Conservation (phyloP, 108 stramenopile genomes). For the Discostella pseudostelligera region DNA sequence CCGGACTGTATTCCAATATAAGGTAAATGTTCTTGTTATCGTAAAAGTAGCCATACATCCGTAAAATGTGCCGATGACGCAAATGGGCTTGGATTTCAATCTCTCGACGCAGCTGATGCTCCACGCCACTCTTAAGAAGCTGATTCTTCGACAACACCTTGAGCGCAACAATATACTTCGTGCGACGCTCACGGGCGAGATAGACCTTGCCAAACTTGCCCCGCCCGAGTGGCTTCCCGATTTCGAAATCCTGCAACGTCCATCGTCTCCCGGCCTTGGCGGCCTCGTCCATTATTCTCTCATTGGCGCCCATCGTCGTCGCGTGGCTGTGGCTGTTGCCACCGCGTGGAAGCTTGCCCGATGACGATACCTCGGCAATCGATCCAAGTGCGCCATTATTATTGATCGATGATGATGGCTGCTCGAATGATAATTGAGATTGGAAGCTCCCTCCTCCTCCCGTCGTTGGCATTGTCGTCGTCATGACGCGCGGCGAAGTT, state of each 20-base stretch:
- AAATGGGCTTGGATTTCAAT: constrained; percentile 99
- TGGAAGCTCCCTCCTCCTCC: background rate
- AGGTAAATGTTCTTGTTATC: constrained; percentile 97
- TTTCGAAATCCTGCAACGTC: constrained; percentile 96
- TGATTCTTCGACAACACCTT: constrained; percentile 97
- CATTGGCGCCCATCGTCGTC: constrained; percentile 25
- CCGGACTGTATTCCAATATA: constrained; percentile 95
- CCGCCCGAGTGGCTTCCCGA: constrained; percentile 95
- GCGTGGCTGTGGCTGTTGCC: constrained; percentile 8
- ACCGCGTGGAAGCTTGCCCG: background rate
- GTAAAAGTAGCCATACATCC: constrained; percentile 98
- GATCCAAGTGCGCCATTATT: background rate
- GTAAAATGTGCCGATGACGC: constrained; percentile 93
- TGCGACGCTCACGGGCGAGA: constrained; percentile 90
- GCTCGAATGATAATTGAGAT: background rate
- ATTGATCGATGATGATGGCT: background rate
- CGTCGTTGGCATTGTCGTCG: background rate
- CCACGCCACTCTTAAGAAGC: constrained; percentile 93
- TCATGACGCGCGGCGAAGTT: constrained; percentile 3
- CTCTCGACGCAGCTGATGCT: constrained; percentile 98
- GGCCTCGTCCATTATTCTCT: constrained; percentile 24
- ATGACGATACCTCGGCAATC: too few species aligned
- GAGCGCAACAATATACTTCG: constrained; percentile 98
- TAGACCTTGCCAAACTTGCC: constrained; percentile 99
- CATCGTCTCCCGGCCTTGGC: constrained; percentile 66